phyloP scores from a whole-genome alignment of 352 stramenopile genomes.

The Phytophthora syringae region DNA sequence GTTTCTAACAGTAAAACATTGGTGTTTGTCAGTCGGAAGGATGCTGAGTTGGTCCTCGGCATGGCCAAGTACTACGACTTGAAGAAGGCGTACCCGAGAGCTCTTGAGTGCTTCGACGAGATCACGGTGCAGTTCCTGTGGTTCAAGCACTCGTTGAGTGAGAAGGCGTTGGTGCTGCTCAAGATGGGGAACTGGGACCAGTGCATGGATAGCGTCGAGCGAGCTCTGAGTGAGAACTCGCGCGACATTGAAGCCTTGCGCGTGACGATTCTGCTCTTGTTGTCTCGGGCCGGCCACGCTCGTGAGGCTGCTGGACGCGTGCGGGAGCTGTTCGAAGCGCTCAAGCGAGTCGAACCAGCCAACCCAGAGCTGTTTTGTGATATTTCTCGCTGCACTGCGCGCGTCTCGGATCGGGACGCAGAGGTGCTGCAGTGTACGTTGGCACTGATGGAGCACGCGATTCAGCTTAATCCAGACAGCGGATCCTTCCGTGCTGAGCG shows the following conservation, averaged over 20 bases:
- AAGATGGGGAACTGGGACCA: conserved; percentile 90
- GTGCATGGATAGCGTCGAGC: conserved; percentile 80
- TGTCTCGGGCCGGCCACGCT: conserved; percentile 67
- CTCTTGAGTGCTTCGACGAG: conserved; percentile 77
- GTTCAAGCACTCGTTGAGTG: conserved; percentile 84
- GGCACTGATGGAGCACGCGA: conserved; percentile 69
- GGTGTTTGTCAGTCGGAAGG: conserved; percentile 54
- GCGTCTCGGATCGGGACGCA: conserved; percentile 66
- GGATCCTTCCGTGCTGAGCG: conserved; percentile 75
- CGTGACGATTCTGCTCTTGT: conserved; percentile 65
- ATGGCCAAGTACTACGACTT: conserved; percentile 76
- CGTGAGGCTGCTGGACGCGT: conserved; percentile 65
- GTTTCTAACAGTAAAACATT: conserved; percentile 6
- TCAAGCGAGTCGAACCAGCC: conserved; percentile 74
- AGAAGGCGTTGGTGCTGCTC: conserved; percentile 83
- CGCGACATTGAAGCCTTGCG: conserved; percentile 78
- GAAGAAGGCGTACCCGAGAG: conserved; percentile 70
- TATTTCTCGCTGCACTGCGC: conserved; percentile 62
- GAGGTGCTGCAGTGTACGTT: conserved; percentile 81
- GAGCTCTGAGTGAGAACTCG: conserved; percentile 67
- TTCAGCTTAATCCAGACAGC: conserved; percentile 65
- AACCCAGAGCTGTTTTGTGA: conserved; percentile 76
- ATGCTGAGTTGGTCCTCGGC: conserved; percentile 76
- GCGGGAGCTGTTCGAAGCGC: conserved; percentile 66
- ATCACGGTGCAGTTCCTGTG: conserved; percentile 81